Evolutionary conservation across 345 rosid species (phyloP).

Genomic region (Psidium guajava): DNA sequence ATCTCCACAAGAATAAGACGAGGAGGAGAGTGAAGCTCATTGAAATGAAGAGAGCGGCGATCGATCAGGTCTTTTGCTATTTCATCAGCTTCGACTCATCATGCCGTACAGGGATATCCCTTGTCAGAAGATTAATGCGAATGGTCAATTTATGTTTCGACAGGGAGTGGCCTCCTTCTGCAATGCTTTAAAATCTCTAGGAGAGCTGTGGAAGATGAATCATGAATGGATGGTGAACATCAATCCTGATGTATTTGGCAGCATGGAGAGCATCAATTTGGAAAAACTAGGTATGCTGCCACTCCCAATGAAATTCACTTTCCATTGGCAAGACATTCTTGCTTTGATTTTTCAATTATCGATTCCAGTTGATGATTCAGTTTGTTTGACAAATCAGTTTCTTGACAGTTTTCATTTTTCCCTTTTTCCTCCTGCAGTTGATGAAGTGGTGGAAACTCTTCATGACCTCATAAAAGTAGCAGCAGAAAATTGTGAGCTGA

Average conservation of each 20-base stretch:
- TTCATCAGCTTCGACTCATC: not conserved
- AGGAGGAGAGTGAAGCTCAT: not conserved
- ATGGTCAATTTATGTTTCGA: not conserved
- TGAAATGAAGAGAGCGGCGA: not conserved
- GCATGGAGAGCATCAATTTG: not conserved
- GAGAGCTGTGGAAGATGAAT: slow-evolving; percentile 1
- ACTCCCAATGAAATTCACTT: not conserved
- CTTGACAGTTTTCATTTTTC: not conserved
- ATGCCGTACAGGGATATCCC: not conserved
- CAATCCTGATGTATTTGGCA: not conserved
- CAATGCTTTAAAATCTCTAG: not conserved
- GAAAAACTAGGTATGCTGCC: not conserved
- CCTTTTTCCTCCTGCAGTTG: slow-evolving; percentile 23
- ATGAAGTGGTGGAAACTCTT: slow-evolving; percentile 34
- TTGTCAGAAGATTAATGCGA: not conserved
- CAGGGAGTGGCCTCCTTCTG: slow-evolving; percentile 3
- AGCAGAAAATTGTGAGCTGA: not conserved
- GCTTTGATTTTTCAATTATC: not conserved
- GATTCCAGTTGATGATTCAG: not conserved
- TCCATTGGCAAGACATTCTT: not conserved
- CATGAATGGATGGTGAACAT: slow-evolving; percentile 1
- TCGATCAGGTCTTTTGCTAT: not conserved
- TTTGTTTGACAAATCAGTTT: not conserved
- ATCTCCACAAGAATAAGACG: not conserved
- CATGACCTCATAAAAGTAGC: slow-evolving; percentile 34